Evolutionary conservation across 2,329 filamentous ascomycete genomes (phyloP), one percentile per base, ranked within the genome.

Genomic region (Penicillium sp.): DNA sequence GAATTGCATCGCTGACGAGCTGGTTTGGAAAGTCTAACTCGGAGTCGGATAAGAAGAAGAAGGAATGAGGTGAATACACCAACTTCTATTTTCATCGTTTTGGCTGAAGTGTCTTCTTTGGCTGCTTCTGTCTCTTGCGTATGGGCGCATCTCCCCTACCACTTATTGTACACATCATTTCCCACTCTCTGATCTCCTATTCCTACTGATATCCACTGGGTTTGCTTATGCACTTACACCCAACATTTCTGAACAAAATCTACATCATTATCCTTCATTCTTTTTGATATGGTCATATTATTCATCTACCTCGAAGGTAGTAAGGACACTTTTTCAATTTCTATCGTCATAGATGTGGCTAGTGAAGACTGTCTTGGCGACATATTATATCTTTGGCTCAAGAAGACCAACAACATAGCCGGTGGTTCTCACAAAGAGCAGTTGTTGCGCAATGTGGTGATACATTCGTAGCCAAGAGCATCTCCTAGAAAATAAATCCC

Each of bases 21-120:
- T 65, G 58, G 61, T 55, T 60, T 39, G 55, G 60, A 21, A 44
- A 47, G 48, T 45, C 59, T 55, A 38, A 36, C 29, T 57, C 58
- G n/a, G 59, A 41, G 7, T 41, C 49, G 15, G 59, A 59, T 12
- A 64, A 62, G 50, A 54, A 64, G 23, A 67, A 67, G 58, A 64
- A 64, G 49, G 65, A 67, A 27, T 66, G 53, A 61, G 29, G 17
- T 33, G 31, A 29, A 48, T 27, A 17, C 17, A 43, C 1, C 29
- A 6, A 12, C 3, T 53, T 25, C 15, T 38, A 6, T 27, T 27
- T 15, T 33, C 12, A 17, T 50, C 31, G 8, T 12, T 41, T 35
- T 31, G 31, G 12, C 45, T n/a, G 21, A n/a, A 25, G 15, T 6
- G 31, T 8, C 35, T 23, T 17, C 9, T 35, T 23, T 41, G 21